phyloP scores from a whole-genome alignment of 345 rosid species.

The Rhodamnia rubescens region DNA sequence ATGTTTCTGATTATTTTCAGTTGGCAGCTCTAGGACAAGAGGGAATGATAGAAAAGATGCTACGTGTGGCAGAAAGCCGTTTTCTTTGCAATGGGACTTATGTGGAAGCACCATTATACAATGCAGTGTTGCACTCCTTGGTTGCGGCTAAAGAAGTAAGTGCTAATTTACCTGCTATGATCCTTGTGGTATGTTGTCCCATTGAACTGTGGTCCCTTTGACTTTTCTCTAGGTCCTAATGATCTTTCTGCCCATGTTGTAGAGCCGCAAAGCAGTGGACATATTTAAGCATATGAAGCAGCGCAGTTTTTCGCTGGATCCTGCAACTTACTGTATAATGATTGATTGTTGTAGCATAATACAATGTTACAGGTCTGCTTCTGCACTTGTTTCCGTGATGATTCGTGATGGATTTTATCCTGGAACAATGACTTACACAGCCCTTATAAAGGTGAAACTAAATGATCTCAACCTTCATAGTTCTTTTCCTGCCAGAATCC shows the following conservation, averaged over 20 bases:
- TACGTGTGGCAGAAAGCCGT: slow-evolving; percentile 35
- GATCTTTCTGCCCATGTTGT: slow-evolving; percentile 15
- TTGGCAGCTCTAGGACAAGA: slow-evolving; percentile 68
- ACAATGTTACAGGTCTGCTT: slow-evolving; percentile 39
- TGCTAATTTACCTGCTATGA: not conserved
- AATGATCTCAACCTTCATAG: not conserved
- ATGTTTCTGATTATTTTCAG: slow-evolving; percentile 21
- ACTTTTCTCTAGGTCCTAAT: not conserved
- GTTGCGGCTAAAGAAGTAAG: slow-evolving; percentile 53
- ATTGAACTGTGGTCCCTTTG: not conserved
- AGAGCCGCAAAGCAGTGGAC: slow-evolving; percentile 41
- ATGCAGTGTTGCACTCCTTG: slow-evolving; percentile 50
- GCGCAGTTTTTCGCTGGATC: slow-evolving; percentile 26
- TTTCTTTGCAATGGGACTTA: slow-evolving; percentile 15
- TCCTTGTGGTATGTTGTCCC: not conserved
- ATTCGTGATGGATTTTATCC: slow-evolving; percentile 61
- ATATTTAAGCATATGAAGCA: slow-evolving; percentile 49
- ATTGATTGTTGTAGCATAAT: slow-evolving; percentile 54
- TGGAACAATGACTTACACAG: slow-evolving; percentile 26
- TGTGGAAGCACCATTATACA: slow-evolving; percentile 40
- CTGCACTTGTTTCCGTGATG: slow-evolving; percentile 64
- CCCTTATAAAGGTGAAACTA: slow-evolving; percentile 44
- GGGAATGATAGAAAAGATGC: slow-evolving; percentile 59
- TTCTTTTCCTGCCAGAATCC: not conserved
- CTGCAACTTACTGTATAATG: slow-evolving; percentile 57